phyloP scores from a whole-genome alignment of 768 basidiomycete species.

The Termitomyces sp. region DNA sequence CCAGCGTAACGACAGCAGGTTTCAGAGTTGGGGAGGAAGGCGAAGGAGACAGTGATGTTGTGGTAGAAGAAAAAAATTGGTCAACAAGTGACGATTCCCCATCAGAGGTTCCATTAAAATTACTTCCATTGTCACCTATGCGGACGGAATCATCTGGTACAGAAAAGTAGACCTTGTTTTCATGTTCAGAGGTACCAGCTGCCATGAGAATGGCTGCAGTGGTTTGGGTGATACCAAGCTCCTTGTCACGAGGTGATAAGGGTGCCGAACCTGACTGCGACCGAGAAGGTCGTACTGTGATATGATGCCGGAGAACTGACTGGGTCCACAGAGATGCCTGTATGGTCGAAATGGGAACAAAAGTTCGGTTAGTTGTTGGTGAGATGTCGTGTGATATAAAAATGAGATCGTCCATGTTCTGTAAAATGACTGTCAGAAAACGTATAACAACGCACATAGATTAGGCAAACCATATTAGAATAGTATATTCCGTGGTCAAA shows the following conservation, averaged over 20 bases:
- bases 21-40: slow-evolving; percentile 21
- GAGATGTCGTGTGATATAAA: slow-evolving; percentile 72
- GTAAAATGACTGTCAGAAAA: slow-evolving; percentile 4
- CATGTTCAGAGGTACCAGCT: slow-evolving; percentile 18
- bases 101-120: slow-evolving; percentile 34
- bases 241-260: slow-evolving; percentile 50
- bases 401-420: slow-evolving; percentile 81
- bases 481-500: slow-evolving; percentile 84
- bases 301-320: slow-evolving; percentile 58
- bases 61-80: slow-evolving; percentile 49
- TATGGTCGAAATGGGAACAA: slow-evolving; percentile 61
- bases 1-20: slow-evolving; percentile 22
- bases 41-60: slow-evolving; percentile 21
- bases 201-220: slow-evolving; percentile 47
- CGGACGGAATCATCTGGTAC: slow-evolving; percentile 68
- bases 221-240: slow-evolving; percentile 60
- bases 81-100: slow-evolving; percentile 54
- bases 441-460: not conserved
- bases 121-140: slow-evolving; percentile 64
- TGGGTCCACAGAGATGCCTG: slow-evolving; percentile 82
- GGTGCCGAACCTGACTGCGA: slow-evolving; percentile 5
- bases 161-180: slow-evolving; percentile 50
- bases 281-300: slow-evolving; percentile 45
- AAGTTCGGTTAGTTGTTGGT: slow-evolving; percentile 63
- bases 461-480: slow-evolving; percentile 69